A percentile compares a stretch with the other conserved stretches of the same genome.
These are phyloP conservation scores for Solanum sitiens DNA, from an alignment of 257 asterid species.

Conservation along the genomic window DNA sequence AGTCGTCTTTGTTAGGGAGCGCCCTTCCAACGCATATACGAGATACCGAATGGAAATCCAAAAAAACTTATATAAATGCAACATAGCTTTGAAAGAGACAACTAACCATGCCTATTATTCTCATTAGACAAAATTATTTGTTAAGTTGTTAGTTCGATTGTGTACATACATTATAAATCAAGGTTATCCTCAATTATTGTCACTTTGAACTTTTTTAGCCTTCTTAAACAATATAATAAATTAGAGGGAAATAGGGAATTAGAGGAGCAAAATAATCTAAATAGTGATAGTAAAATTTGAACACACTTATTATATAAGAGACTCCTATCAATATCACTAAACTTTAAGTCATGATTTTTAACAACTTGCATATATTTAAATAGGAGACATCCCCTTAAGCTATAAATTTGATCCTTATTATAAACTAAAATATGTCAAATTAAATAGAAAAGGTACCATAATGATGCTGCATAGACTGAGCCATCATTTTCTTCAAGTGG, in stretches of 20 bases:
- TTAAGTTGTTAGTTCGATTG: neutral
- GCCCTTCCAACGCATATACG: accelerated
- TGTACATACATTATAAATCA: neutral
- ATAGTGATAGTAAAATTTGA: neutral
- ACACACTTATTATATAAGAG: neutral
- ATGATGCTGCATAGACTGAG: neutral
- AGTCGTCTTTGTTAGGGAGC: too few relatives aligned
- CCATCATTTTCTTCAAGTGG: neutral
- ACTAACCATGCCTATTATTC: neutral
- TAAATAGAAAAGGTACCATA: neutral
- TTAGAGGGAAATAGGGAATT: neutral
- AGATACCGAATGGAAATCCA: too few relatives aligned
- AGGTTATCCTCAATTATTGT: neutral
- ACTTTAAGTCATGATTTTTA: neutral
- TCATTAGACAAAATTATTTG: neutral
- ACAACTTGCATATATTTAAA: neutral
- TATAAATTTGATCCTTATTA: neutral
- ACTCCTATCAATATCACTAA: neutral
- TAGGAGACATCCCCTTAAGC: neutral
- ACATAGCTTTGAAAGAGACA: neutral
- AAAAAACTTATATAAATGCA: neutral
- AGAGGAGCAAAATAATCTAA: neutral
- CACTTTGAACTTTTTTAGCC: neutral
- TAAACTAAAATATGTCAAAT: neutral
- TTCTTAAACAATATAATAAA: neutral